Conservation (phyloP, 2,329 filamentous ascomycete genomes). For the Pseudocercospora cruenta region DNA sequence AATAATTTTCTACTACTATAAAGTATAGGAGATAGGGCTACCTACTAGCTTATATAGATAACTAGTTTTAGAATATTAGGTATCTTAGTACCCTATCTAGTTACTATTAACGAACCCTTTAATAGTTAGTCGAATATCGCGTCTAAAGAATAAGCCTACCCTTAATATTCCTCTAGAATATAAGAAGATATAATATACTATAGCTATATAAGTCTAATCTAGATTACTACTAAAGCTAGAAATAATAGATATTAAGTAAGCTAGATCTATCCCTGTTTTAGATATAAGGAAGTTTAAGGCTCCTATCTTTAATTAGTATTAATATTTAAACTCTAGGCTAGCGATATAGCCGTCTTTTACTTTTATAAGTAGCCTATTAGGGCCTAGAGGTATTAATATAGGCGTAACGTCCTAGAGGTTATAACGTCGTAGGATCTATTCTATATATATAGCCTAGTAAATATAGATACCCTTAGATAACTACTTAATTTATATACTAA, state of each 20-base stretch:
- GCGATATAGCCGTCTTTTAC: background rate
- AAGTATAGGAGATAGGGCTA: background rate
- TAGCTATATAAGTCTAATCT: slow-evolving; percentile 3
- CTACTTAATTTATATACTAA: background rate
- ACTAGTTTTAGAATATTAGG: background rate
- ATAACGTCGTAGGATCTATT: background rate
- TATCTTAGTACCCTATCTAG: background rate
- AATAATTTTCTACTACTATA: background rate
- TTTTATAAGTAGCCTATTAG: background rate
- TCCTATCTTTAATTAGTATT: background rate
- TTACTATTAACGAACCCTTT: slow-evolving; percentile 2
- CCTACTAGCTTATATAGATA: background rate
- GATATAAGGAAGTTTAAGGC: background rate
- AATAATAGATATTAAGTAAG: background rate
- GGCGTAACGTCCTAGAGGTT: background rate
- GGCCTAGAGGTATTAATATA: background rate
- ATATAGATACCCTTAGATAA: background rate
- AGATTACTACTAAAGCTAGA: background rate
- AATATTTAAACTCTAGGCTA: background rate
- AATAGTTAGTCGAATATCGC: background rate
- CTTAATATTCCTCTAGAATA: background rate
- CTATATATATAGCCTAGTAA: background rate
- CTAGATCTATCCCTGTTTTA: background rate
- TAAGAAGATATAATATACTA: background rate
- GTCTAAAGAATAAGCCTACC: background rate